Evolutionary conservation across 768 basidiomycete genomes (phyloP).

Genomic region (Suillus paluster): DNA sequence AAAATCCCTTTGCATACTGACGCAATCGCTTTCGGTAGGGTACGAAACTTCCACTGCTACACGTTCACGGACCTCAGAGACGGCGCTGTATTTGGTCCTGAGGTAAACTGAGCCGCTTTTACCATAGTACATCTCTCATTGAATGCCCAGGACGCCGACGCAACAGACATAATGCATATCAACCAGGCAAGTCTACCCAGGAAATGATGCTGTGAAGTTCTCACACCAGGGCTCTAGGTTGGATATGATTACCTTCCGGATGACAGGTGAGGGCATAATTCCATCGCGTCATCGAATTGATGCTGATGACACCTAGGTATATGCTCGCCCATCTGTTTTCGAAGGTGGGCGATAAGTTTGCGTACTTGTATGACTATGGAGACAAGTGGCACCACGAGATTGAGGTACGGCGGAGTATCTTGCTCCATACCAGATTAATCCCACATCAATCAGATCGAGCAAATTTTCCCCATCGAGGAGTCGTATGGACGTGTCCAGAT

Average conservation of each 20-base stretch:
- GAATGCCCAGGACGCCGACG: conserved; percentile 21
- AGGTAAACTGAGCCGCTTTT: conserved; percentile 20
- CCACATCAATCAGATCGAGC: conserved; percentile 21
- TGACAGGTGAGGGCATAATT: conserved; percentile 19
- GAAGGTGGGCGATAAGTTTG: conserved; percentile 35
- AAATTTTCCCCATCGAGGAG: conserved; percentile 30
- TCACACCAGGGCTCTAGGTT: conserved; percentile 18
- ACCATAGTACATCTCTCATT: not conserved
- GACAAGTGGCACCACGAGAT: conserved; percentile 39
- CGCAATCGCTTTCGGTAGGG: conserved; percentile 11
- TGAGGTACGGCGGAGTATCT: conserved; percentile 20
- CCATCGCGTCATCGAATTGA: not conserved
- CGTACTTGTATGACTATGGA: conserved; percentile 39
- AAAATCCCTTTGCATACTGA: conserved; percentile 5
- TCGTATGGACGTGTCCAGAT: conserved; percentile 34
- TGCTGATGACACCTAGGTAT: conserved; percentile 12
- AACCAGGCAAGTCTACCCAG: conserved; percentile 16
- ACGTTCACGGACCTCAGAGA: conserved; percentile 41
- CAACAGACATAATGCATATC: conserved; percentile 28
- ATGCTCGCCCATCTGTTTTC: conserved; percentile 34
- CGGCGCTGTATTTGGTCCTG: conserved; percentile 37
- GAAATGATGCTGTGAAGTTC: not conserved
- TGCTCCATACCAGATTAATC: not conserved
- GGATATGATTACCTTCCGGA: conserved; percentile 36
- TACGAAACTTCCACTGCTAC: conserved; percentile 37